These are phyloP conservation scores for Rubia balearica DNA, from an alignment of 305 asterid species.

Conservation along the genomic window DNA sequence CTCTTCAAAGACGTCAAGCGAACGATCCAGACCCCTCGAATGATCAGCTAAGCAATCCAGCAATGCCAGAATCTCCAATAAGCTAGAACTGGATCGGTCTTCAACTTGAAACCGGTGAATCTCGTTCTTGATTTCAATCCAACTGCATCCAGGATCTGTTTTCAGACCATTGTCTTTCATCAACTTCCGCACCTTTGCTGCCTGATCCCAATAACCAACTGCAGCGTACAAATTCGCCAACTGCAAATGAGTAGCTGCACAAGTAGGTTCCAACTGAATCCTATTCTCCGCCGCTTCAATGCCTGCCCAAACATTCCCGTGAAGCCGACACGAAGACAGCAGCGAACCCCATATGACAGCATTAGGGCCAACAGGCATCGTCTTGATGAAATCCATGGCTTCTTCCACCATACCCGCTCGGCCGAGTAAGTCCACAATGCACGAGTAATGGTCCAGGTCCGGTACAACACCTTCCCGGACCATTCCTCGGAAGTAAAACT, in stretches of 20 bases:
- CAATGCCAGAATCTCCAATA: conserved; percentile 9
- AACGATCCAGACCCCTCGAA: conserved; percentile 14
- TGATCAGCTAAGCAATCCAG: conserved; percentile 26
- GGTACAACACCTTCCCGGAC: conserved; percentile 20
- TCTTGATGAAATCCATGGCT: conserved; percentile 27
- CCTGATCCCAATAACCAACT: conserved; percentile 28
- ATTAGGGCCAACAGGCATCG: conserved; percentile 29
- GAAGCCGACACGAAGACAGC: conserved; percentile 30
- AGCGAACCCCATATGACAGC: conserved; percentile 36
- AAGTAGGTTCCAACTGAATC: conserved; percentile 32
- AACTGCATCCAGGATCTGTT: conserved; percentile 35
- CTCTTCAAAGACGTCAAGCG: conserved; percentile 10
- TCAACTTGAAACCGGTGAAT: conserved; percentile 25
- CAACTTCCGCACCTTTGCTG: conserved; percentile 26
- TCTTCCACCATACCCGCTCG: conserved; percentile 31
- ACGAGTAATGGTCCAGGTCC: conserved; percentile 29
- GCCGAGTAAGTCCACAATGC: conserved; percentile 37
- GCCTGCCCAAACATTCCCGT: conserved; percentile 28
- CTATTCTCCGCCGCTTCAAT: conserved; percentile 36
- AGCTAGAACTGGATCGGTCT: conserved; percentile 20
- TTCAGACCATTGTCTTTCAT: conserved; percentile 27
- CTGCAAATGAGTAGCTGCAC: conserved; percentile 33
- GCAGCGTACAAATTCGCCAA: conserved; percentile 28
- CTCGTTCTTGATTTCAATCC: conserved; percentile 32
- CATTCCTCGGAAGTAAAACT: conserved; percentile 23